Conservation (phyloP, 805 yeast species). For the Saturnispora silvae region DNA sequence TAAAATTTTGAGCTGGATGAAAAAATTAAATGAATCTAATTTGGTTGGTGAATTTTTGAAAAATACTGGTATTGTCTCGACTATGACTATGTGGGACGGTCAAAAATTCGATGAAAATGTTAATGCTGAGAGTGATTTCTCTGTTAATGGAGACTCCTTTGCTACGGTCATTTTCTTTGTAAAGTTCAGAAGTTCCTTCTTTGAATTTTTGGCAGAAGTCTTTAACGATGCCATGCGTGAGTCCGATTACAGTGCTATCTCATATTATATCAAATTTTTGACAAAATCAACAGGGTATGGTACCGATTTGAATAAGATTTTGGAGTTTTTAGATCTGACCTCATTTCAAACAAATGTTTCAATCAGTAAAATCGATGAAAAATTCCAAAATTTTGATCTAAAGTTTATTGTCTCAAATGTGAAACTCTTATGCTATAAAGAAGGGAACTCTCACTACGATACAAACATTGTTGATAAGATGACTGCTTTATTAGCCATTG, state of each 20-base stretch:
- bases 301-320: slow-evolving; percentile 53
- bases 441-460: slow-evolving; percentile 28
- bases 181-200: slow-evolving; percentile 45
- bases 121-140: slow-evolving; percentile 24
- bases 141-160: slow-evolving; percentile 29
- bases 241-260: slow-evolving; percentile 41
- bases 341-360: slow-evolving; percentile 42
- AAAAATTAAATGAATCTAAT: slow-evolving; percentile 30
- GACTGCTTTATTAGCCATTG: slow-evolving; percentile 19
- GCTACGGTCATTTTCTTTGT: slow-evolving; percentile 54
- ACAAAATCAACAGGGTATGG: slow-evolving; percentile 40
- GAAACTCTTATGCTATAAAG: slow-evolving; percentile 17
- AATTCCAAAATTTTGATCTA: slow-evolving; percentile 29
- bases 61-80: slow-evolving; percentile 44
- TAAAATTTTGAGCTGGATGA: slow-evolving; percentile 40
- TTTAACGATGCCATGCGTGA: slow-evolving; percentile 44
- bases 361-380: slow-evolving; percentile 30
- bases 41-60: slow-evolving; percentile 43
- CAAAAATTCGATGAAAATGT: slow-evolving; percentile 34
- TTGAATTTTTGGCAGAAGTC: slow-evolving; percentile 62
- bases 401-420: slow-evolving; percentile 34
- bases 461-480: slow-evolving; percentile 29
- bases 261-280: slow-evolving; percentile 41
- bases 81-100: slow-evolving; percentile 46
- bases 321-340: slow-evolving; percentile 61